phyloP scores from a whole-genome alignment of 2,329 filamentous ascomycete genomes.

The Penicillium sp. region DNA sequence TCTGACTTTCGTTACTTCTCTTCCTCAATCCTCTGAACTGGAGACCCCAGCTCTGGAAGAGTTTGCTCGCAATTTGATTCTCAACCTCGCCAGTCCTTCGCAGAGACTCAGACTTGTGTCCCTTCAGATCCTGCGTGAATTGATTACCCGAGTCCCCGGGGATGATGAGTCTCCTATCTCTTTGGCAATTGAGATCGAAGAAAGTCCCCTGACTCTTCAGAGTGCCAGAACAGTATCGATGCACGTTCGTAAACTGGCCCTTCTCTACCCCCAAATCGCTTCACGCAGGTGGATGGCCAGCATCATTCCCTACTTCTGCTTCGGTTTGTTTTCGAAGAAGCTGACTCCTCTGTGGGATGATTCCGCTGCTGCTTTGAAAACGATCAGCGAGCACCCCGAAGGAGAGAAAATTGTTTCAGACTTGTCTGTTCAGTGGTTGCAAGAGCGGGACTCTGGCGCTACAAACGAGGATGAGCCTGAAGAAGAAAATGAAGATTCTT shows the following conservation, averaged over 20 bases:
- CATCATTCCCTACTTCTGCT: constrained; percentile 80
- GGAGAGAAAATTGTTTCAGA: constrained; percentile 75
- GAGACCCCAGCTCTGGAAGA: constrained; percentile 62
- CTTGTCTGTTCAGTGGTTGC: constrained; percentile 78
- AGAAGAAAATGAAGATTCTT: constrained; percentile 28
- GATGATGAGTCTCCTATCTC: constrained; percentile 50
- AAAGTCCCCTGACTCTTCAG: constrained; percentile 75
- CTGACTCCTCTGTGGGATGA: constrained; percentile 89
- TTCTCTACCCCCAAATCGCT: constrained; percentile 63
- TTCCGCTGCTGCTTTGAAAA: constrained; percentile 73
- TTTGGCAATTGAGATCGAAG: constrained; percentile 78
- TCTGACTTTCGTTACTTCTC: constrained; percentile 52
- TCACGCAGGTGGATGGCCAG: constrained; percentile 68
- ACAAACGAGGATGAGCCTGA: constrained; percentile 29
- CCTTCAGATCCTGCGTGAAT: constrained; percentile 69
- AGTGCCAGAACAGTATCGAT: constrained; percentile 79
- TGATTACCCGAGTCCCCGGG: constrained; percentile 57
- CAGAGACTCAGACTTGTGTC: constrained; percentile 75
- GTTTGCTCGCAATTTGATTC: constrained; percentile 67
- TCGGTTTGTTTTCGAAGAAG: constrained; percentile 85
- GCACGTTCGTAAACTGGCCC: constrained; percentile 77
- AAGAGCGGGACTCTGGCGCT: constrained; percentile 34
- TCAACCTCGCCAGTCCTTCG: constrained; percentile 75
- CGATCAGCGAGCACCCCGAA: constrained; percentile 69
- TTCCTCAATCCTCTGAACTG: constrained; percentile 36